These are phyloP conservation scores for Basidiobolus heterosporus DNA, from an alignment of 371 early-diverging fungal species.

Conservation along the genomic window DNA sequence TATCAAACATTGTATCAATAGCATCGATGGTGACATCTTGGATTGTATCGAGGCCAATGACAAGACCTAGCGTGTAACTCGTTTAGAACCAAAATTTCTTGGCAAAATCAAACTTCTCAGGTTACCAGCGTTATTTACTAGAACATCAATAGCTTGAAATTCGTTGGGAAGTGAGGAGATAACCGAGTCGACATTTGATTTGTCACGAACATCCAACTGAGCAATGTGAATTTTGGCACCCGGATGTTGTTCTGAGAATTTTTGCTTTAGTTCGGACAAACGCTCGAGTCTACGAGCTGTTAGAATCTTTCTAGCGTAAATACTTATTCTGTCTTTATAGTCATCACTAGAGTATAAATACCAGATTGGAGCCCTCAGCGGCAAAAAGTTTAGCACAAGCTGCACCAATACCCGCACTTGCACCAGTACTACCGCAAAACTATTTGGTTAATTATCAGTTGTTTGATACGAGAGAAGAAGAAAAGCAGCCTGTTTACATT, in stretches of 20 bases:
- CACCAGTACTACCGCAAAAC: conserved; percentile 55
- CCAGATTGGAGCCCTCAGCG: conserved; percentile 54
- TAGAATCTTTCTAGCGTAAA: too few relatives aligned
- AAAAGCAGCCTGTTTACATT: neutral
- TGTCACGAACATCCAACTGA: conserved; percentile 57
- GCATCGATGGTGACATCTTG: conserved; percentile 36
- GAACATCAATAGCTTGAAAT: conserved; percentile 49
- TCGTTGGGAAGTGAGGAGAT: conserved; percentile 32
- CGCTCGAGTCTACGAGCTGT: conserved; percentile 66
- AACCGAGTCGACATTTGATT: conserved; percentile 30
- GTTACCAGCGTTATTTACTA: conserved; percentile 60
- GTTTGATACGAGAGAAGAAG: neutral
- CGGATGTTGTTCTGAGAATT: conserved; percentile 29
- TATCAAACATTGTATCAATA: conserved; percentile 71
- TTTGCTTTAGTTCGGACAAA: conserved; percentile 32
- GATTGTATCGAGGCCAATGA: conserved; percentile 64
- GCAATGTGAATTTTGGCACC: conserved; percentile 33
- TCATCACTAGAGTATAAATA: conserved; percentile 4
- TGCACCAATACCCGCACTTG: conserved; percentile 81
- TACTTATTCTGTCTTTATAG: too few relatives aligned
- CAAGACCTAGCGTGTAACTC: conserved; percentile 47
- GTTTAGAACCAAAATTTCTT: too few relatives aligned
- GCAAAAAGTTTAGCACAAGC: conserved; percentile 79
- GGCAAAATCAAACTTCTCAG: too few relatives aligned
- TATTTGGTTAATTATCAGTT: neutral